Evolutionary conservation across 2,329 filamentous ascomycete genomes (phyloP), one percentile per base, ranked within the genome.

Genomic region (Metarhizium humberi): DNA sequence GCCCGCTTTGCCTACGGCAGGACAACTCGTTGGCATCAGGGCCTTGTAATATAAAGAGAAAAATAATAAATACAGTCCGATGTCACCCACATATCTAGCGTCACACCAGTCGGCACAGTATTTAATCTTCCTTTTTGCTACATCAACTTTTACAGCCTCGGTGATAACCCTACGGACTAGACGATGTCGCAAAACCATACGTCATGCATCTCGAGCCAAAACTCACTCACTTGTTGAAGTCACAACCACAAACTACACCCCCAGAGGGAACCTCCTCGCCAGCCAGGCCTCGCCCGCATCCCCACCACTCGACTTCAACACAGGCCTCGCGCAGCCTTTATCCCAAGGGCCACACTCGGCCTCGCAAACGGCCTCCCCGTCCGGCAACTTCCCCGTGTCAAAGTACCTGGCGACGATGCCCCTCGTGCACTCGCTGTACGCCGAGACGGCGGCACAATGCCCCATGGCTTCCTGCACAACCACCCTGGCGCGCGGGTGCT

Each of bases 391-490:
- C 6, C 64, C 64, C 10, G 49, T 55, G 6, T 59, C 55, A 1
- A 66, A 53, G 30, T 66, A 66, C 0, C 55, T 45, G 1, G 56
- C 50, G 8, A 63, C 58, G 34, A 62, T 50, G 32, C 49, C 14
- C 52, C 49, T 60, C 7, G 55, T 60, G 20, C 64, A 53, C 48
- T 45, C 45, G 38, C 64, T 66, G 11, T 55, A 58, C 1, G 56
- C 56, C 1, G 54, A 14, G 1, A 30, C 5, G 3, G 55, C 4
- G 2, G 58, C 52, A 25, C 55, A 57, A 32, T 67, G 64, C 0
- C 64, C 64, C 29, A 62, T 51, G 0, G 61, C 57, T 16, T 64
- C 56, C 36, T 61, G 61, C 0, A 64, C 52, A 4, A 66, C 54
- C 4, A 67, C 54, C 8, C 55, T 55, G 0, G 64, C 60, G 7